Evolutionary conservation across 2,329 filamentous ascomycete genomes (phyloP), one percentile per base, ranked within the genome.

Genomic region (Xylariales sp.): DNA sequence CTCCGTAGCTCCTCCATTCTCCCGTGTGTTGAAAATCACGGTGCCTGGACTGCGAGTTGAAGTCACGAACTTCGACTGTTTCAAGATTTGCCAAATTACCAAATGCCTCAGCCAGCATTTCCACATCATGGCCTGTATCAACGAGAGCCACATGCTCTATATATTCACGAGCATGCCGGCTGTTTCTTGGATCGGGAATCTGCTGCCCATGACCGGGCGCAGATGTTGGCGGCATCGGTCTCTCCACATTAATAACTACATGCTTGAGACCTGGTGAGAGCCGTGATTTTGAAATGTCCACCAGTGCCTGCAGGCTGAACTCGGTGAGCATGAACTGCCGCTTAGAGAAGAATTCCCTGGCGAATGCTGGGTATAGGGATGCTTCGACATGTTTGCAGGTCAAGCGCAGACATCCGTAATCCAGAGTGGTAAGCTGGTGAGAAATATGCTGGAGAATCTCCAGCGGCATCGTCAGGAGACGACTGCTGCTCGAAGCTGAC

Each of bases 281-380:
- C 0, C 63, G 61, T 14, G 62, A 66, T 4, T 50, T 51, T n/a
- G 74, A 68, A 24, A 78, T 76, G 50, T 72, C 62, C 55, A 72
- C 44, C 15, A 39, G 20, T 1, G 62, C 58, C 31, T 65, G 55
- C 5, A 76, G 54, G 42, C 79, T 83, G 46, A 66, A 58, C 23
- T 74, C 62, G 2, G 70, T 72, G 38, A 83, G 51, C 73, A 82
- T 80, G 57, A 84, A 85, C 51, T 84, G 79, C 49, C 74, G 76
- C 54, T 77, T 78, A 35, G 62, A 66, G 58, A 86, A 85, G 63
- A 81, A 85, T 45, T 83, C 78, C 17, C 62, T 62, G 19, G 71
- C 65, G 47, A 84, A 85, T 23, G 63, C 64, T 33, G 68, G 62
- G 55, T 76, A 76, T 11, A 83, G 61, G 2, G 64, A 60, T 15